A percentile compares a stretch with the other conserved stretches of the same genome.
These are phyloP conservation scores for Aphanomyces stellatus DNA, from an alignment of 352 stramenopile genomes.

Conservation along the genomic window DNA sequence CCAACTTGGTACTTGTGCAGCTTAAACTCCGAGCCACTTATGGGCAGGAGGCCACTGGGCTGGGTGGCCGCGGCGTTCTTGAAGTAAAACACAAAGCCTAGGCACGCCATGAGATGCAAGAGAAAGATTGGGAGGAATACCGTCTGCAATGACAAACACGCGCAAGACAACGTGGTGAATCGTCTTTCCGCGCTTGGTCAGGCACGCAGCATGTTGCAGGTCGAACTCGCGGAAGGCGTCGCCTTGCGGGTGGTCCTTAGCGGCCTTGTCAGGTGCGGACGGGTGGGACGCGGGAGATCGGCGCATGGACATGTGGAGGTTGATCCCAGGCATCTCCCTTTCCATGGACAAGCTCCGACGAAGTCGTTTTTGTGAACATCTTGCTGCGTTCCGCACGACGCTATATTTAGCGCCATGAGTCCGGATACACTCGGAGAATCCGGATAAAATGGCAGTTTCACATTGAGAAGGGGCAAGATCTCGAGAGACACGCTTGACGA, in stretches of 20 bases:
- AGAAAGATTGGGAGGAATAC: conserved; percentile 20
- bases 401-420: too few species aligned
- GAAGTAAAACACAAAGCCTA: conserved; percentile 79
- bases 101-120: background rate
- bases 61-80: conserved; percentile 35
- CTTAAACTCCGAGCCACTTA: conserved; percentile 58
- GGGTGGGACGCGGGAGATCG: background rate
- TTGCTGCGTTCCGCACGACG: too few species aligned
- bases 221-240: conserved; percentile 51
- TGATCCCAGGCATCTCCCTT: background rate
- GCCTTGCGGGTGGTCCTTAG: background rate
- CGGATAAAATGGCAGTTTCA: too few species aligned
- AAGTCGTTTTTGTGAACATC: too few species aligned
- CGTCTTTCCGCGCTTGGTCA: conserved; percentile 67
- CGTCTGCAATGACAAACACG: conserved; percentile 68
- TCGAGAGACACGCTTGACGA: too few species aligned
- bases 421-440: too few species aligned
- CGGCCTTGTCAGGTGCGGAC: background rate
- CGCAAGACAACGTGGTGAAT: conserved; percentile 56
- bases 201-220: conserved; percentile 47
- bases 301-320: conserved; percentile 4
- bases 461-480: too few species aligned
- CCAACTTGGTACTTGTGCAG: conserved; percentile 64
- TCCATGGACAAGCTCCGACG: background rate
- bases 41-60: conserved; percentile 50